Percentiles rank a stretch among this genome's conserved stretches.
Evolutionary conservation across 164 flowering plant species (phyloP).

Genomic region (Houttuynia cordata): DNA sequence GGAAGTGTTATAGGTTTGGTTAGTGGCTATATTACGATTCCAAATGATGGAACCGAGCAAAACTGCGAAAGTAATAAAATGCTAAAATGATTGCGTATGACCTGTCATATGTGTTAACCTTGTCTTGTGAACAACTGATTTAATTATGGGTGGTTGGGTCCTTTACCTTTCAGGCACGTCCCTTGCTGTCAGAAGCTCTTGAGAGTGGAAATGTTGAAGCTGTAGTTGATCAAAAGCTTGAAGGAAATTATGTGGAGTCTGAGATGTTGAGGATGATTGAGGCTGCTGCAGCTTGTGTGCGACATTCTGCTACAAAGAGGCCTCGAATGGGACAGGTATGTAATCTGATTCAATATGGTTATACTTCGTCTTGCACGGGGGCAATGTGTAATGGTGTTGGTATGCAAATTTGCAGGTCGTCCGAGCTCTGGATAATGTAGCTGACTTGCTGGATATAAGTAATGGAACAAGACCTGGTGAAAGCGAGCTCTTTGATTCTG

Average conservation of each 20-base stretch:
- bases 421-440: conserved; percentile 48
- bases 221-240: conserved; percentile 65
- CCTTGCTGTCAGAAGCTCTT: conserved; percentile 57
- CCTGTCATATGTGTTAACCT: neutral
- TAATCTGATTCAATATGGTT: neutral
- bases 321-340: conserved; percentile 88
- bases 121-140: neutral
- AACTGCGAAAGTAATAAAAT: too few species aligned
- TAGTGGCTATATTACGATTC: too few species aligned
- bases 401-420: conserved; percentile 40
- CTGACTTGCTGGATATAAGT: conserved; percentile 35
- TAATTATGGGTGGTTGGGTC: neutral
- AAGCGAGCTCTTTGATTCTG: conserved; percentile 50
- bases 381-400: neutral
- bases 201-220: conserved; percentile 35
- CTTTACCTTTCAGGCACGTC: conserved; percentile 57
- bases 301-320: conserved; percentile 78
- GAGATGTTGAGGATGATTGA: conserved; percentile 72
- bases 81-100: too few species aligned
- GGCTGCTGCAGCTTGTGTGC: conserved; percentile 79
- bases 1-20: neutral
- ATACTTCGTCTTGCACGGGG: neutral
- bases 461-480: conserved; percentile 83
- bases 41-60: too few species aligned
- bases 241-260: conserved; percentile 36